Percentiles rank a stretch among this genome's conserved stretches.
Evolutionary conservation across 78 protist genomes (phyloP).

Genomic region (Capsaspora owczarzaki): DNA sequence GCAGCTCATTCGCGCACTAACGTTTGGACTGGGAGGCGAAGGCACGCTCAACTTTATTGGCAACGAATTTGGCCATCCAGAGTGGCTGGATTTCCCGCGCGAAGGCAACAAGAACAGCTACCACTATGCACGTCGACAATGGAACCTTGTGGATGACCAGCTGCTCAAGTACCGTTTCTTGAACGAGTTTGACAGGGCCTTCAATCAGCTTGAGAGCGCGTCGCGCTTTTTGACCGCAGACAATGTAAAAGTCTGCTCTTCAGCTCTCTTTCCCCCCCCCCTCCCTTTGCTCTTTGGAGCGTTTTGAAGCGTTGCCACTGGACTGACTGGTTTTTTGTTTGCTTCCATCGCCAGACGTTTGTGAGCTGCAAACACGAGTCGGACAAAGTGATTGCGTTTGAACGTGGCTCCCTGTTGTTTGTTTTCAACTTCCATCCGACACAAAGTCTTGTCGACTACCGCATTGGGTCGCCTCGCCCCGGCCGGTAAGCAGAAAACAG

Average conservation of each 20-base stretch:
- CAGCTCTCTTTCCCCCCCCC: background rate
- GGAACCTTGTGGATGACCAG: constrained; percentile 58
- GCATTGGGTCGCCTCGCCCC: constrained; percentile 24
- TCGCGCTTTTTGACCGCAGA: background rate
- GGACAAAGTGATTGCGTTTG: constrained; percentile 72
- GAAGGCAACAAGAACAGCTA: constrained; percentile 73
- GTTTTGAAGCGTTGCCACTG: background rate
- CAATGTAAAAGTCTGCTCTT: background rate
- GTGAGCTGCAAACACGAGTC: constrained; percentile 61
- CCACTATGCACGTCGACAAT: constrained; percentile 73
- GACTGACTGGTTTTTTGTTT: background rate
- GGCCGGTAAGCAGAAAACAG: background rate
- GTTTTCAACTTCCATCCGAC: constrained; percentile 74
- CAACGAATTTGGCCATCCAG: constrained; percentile 98
- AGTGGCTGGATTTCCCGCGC: constrained; percentile 97
- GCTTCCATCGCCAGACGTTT: constrained; percentile 28
- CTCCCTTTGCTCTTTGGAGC: background rate
- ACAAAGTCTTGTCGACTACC: constrained; percentile 53
- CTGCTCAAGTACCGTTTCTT: constrained; percentile 46
- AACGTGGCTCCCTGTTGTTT: constrained; percentile 60
- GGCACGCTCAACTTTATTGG: constrained; percentile 94
- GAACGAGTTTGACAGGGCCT: constrained; percentile 41
- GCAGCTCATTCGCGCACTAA: constrained; percentile 55
- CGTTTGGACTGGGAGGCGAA: constrained; percentile 83
- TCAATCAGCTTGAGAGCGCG: constrained; percentile 4